Evolutionary conservation across 768 basidiomycete species (phyloP).

Genomic region (Suillus paluster): DNA sequence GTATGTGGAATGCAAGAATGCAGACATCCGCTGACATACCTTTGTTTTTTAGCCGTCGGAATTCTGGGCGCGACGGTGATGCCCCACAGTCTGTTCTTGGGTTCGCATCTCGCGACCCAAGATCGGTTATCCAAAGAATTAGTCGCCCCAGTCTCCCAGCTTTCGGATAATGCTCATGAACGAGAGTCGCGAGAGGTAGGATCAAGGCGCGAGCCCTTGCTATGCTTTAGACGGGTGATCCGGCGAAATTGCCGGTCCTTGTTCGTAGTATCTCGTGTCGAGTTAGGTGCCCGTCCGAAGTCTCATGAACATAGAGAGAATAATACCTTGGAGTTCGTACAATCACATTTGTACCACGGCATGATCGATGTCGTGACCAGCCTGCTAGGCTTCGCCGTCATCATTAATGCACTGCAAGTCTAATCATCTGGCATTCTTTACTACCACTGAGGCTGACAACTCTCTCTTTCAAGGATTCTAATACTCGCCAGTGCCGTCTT

Average conservation of each 20-base stretch:
- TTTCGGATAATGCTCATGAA: not conserved
- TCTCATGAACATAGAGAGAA: slow-evolving; percentile 61
- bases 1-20: slow-evolving; percentile 11
- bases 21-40: slow-evolving; percentile 17
- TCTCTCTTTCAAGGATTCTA: slow-evolving; percentile 62
- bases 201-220: slow-evolving; percentile 7
- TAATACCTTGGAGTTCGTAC: slow-evolving; percentile 56
- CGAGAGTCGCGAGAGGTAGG: not conserved
- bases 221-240: not conserved
- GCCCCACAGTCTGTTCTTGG: no score
- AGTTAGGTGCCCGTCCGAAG: slow-evolving; percentile 33
- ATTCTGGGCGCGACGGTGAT: slow-evolving; percentile 87
- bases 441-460: not conserved
- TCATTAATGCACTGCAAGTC: slow-evolving; percentile 85
- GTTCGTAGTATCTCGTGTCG: no score
- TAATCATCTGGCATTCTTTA: slow-evolving; percentile 11
- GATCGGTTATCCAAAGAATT: slow-evolving; percentile 58
- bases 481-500: no score
- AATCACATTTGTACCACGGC: slow-evolving; percentile 66
- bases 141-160: slow-evolving; percentile 12
- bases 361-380: slow-evolving; percentile 68
- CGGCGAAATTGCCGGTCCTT: no score
- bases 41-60: slow-evolving; percentile 57
- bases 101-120: slow-evolving; percentile 83
- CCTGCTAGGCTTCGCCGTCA: slow-evolving; percentile 81